These are phyloP conservation scores for Diaporthe velutina DNA, from an alignment of 2,329 filamentous ascomycete species.

Conservation along the genomic window DNA sequence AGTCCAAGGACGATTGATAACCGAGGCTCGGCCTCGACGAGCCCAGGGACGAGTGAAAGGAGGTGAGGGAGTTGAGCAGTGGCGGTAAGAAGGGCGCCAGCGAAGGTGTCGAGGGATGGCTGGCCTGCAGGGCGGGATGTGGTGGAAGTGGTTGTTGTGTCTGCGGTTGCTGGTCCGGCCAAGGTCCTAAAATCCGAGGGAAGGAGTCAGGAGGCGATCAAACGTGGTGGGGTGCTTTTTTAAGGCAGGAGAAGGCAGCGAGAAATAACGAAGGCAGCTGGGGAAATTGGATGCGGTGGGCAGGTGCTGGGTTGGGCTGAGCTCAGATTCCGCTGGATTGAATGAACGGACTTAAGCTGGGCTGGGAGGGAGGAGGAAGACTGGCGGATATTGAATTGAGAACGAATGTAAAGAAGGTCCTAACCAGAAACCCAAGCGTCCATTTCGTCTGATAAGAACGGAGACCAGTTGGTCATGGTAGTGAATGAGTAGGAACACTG, in stretches of 20 bases:
- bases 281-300: neutral
- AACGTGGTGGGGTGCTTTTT: neutral
- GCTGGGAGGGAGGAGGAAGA: neutral
- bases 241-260: conserved; percentile 5
- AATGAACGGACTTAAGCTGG: neutral
- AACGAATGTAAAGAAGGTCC: neutral
- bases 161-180: conserved; percentile 21
- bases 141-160: neutral
- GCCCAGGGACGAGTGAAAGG: conserved; percentile 11
- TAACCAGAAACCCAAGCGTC: conserved; percentile 33
- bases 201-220: conserved; percentile 24
- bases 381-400: neutral
- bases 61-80: conserved; percentile 11
- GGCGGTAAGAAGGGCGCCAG: conserved; percentile 17
- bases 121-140: neutral
- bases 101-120: conserved; percentile 10
- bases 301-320: neutral
- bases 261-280: conserved; percentile 16
- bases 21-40: conserved; percentile 2
- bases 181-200: conserved; percentile 28
- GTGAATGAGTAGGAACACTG: neutral
- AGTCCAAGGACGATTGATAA: neutral
- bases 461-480: conserved; percentile 24
- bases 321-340: neutral
- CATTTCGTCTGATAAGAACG: conserved; percentile 31